Evolutionary conservation across 148 eudicot genomes (phyloP).

Genomic region (Rhododendron griersonianum): DNA sequence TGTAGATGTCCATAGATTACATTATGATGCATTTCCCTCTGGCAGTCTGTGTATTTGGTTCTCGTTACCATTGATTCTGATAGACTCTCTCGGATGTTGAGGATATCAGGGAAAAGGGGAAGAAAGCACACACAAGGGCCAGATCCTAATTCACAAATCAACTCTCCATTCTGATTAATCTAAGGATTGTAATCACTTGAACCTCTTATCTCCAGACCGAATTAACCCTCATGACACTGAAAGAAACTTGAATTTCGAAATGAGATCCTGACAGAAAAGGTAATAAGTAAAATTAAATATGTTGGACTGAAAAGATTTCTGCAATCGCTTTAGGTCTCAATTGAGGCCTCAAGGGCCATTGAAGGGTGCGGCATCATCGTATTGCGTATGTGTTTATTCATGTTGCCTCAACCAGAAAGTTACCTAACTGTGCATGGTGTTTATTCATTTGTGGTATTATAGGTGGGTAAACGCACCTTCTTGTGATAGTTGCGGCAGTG

Average conservation of each 20-base stretch:
- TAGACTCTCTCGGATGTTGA: neutral
- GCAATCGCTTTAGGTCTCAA: neutral
- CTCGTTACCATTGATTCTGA: neutral
- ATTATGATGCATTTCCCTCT: neutral
- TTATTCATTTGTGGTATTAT: conserved; percentile 14
- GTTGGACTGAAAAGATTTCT: neutral
- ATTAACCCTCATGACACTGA: neutral
- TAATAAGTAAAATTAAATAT: neutral
- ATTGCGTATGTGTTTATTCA: neutral
- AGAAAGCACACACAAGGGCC: neutral
- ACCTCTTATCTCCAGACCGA: neutral
- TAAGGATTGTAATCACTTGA: neutral
- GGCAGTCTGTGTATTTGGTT: neutral
- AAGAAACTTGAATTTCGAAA: neutral
- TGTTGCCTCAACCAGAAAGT: neutral
- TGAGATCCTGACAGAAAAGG: neutral
- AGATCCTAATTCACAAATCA: neutral
- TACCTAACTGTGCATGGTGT: neutral
- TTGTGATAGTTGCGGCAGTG: conserved; percentile 73
- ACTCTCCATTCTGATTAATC: neutral
- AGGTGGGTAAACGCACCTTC: conserved; percentile 94
- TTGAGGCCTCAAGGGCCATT: neutral
- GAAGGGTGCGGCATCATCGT: neutral
- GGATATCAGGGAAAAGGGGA: neutral
- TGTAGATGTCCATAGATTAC: neutral